Evolutionary conservation across 2,329 filamentous ascomycete species (phyloP), one percentile per base, ranked within the genome.

Genomic region (Daldinia sp.): DNA sequence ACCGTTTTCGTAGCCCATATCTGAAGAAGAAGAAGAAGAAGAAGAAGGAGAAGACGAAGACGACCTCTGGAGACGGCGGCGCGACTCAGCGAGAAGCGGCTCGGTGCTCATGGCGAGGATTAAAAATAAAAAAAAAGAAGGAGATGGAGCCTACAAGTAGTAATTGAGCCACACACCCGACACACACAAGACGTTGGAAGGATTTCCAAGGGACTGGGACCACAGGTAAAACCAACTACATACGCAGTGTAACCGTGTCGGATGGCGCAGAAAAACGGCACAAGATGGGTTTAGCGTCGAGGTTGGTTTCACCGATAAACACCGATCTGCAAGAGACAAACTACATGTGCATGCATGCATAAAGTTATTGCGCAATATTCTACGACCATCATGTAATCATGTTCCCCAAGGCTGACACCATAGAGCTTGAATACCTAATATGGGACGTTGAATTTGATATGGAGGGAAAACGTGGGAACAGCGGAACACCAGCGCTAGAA

Each of bases 1-100:
- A 9, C 65, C 62, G 28, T 58, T 55, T n/a, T 56, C 48, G 44
- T 61, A 41, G 20, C 65, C 65, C 68, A 71, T 71, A 39, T 63
- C 56, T 28, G 50, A 62, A 55, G 33, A 56, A 35, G 30, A 20
- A 12, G 42, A 44, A 30, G 30, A 33, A 2, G 30, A 33, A 30
- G 28, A 30, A 4, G 28, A 30, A 30, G 28, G 7, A 4, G 28
- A 30, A 33, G 30, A 33, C 30, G 30, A 33, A 35, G 51, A 54
- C 30, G 4, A 54, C 51, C 51, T 54, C 10, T 39, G 51, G n/a
- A 23, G 30, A 20, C 13, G 44, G 48, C 54, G 42, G 51, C 54
- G 42, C 35, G 65, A 70, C 18, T 57, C 37, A 10, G 56, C 65
- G 26, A 71, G 65, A 35, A 71, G 68, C 54, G 68, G 68, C 57